These are phyloP conservation scores for Saccharata proteae DNA, from an alignment of 2,329 filamentous ascomycete species.

Conservation along the genomic window DNA sequence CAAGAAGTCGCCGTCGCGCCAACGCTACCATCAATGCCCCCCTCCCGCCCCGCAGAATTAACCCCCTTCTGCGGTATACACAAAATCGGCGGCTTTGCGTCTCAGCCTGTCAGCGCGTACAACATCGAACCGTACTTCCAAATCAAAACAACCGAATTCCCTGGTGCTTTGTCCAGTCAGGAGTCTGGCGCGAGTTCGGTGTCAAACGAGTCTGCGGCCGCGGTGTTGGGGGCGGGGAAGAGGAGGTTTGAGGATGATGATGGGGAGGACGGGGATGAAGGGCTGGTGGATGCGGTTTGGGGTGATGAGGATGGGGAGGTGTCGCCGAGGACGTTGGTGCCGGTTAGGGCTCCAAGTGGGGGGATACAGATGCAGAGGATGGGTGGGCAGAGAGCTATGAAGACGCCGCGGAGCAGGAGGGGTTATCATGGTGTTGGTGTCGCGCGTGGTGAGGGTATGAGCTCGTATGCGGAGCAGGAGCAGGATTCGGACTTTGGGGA, in stretches of 20 bases:
- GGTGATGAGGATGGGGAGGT: slow-evolving; percentile 23
- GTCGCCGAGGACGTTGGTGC: slow-evolving; percentile 17
- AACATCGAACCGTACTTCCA: slow-evolving; percentile 13
- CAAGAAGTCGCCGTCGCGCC: no score
- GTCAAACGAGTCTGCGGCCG: slow-evolving; percentile 15
- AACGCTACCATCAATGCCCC: no score
- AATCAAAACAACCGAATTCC: slow-evolving; percentile 21
- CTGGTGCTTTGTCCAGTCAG: slow-evolving; percentile 21
- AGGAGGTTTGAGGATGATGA: slow-evolving; percentile 26
- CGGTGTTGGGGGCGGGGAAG: slow-evolving; percentile 25
- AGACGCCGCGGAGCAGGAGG: slow-evolving; percentile 20
- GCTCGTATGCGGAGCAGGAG: no score
- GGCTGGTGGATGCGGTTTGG: slow-evolving; percentile 6
- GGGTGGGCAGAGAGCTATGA: slow-evolving; percentile 21
- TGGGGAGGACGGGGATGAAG: slow-evolving; percentile 21
- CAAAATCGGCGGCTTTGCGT: slow-evolving; percentile 49
- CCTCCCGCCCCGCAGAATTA: slow-evolving; percentile 45
- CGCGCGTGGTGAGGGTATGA: slow-evolving; percentile 17
- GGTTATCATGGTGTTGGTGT: slow-evolving; percentile 12
- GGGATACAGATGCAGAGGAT: slow-evolving; percentile 14
- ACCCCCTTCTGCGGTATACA: slow-evolving; percentile 71
- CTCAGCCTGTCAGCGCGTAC: slow-evolving; percentile 5
- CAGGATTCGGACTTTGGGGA: slow-evolving; percentile 52
- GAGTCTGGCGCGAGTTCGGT: slow-evolving; percentile 17
- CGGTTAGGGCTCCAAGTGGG: slow-evolving; percentile 8